phyloP scores from a whole-genome alignment of 805 yeast species.

The fission yeast (Schizosaccharomyces pombe) region DNA sequence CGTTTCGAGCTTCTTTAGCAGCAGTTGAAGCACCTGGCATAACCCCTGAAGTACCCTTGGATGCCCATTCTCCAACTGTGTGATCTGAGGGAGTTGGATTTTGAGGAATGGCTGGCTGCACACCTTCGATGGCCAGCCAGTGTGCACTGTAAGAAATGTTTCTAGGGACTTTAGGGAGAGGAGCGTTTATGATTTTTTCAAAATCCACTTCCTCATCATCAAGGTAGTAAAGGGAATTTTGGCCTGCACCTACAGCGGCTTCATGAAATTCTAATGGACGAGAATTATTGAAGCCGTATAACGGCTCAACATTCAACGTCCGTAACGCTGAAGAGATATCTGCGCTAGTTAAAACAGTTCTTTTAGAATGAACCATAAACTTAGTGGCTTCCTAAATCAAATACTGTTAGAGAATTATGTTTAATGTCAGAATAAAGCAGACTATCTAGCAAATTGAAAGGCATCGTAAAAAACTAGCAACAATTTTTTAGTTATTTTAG shows the following conservation, averaged over 20 bases:
- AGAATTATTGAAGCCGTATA: conserved; percentile 19
- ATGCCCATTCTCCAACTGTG: conserved; percentile 3
- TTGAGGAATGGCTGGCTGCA: conserved; percentile 92
- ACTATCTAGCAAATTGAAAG: neutral
- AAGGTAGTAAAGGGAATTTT: conserved; percentile 58
- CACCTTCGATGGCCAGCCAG: conserved; percentile 96
- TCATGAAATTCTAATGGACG: conserved; percentile 60
- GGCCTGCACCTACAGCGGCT: conserved; percentile 78
- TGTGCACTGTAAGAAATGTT: conserved; percentile 57
- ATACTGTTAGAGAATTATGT: neutral
- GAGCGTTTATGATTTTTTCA: conserved; percentile 78
- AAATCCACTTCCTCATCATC: conserved; percentile 85
- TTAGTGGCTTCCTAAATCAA: conserved; percentile 54
- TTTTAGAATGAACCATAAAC: conserved; percentile 82
- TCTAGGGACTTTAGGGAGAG: conserved; percentile 85
- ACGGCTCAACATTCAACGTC: conserved; percentile 63
- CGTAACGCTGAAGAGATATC: conserved; percentile 66
- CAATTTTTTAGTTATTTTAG: no score
- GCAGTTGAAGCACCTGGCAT: conserved; percentile 9
- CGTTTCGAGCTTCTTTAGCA: conserved; percentile 11
- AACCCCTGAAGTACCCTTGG: neutral
- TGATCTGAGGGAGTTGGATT: conserved; percentile 33
- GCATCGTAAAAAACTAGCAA: no score
- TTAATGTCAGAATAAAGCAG: neutral
- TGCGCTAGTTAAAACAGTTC: conserved; percentile 53